phyloP scores from a whole-genome alignment of 1,284 basidiomycete genomes.

The Coniferiporia weirii region DNA sequence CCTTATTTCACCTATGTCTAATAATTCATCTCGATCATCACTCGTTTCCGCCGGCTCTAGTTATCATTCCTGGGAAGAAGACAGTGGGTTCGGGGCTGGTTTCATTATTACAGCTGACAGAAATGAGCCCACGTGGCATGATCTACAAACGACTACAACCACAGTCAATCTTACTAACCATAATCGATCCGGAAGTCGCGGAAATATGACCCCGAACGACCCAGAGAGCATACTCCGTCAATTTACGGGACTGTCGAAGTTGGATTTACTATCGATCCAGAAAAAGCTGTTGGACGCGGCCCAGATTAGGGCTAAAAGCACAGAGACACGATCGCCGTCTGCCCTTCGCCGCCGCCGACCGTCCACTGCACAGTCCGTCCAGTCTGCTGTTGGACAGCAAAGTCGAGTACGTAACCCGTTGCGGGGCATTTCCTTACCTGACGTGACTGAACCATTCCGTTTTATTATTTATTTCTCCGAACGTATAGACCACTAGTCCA shows the following conservation, averaged over 20 bases:
- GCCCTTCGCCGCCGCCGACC: slow-evolving; percentile 63
- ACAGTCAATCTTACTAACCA: slow-evolving; percentile 23
- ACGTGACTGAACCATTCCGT: background rate
- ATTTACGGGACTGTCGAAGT: slow-evolving; percentile 60
- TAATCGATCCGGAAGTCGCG: background rate
- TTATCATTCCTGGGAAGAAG: slow-evolving; percentile 73
- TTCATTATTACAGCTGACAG: slow-evolving; percentile 46
- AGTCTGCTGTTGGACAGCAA: slow-evolving; percentile 49
- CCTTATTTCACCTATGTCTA: slow-evolving; percentile 60
- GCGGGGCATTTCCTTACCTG: slow-evolving; percentile 7
- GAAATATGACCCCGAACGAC: slow-evolving; percentile 29
- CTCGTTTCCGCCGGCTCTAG: slow-evolving; percentile 74
- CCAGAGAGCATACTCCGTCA: slow-evolving; percentile 59
- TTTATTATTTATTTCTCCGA: slow-evolving; percentile 8
- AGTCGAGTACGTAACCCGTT: slow-evolving; percentile 40
- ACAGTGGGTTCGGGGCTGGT: slow-evolving; percentile 43
- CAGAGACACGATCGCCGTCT: slow-evolving; percentile 52
- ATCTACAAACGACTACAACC: slow-evolving; percentile 42
- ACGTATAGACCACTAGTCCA: slow-evolving; percentile 50
- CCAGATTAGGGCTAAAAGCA: slow-evolving; percentile 46
- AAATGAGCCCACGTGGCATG: slow-evolving; percentile 54
- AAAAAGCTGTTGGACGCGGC: slow-evolving; percentile 62
- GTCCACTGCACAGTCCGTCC: slow-evolving; percentile 76
- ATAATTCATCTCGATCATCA: slow-evolving; percentile 66
- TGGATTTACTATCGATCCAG: slow-evolving; percentile 65